Percentiles rank a stretch among this genome's conserved stretches.
Conservation (phyloP, 768 basidiomycete species). For the Rhizopogon roseolus region DNA sequence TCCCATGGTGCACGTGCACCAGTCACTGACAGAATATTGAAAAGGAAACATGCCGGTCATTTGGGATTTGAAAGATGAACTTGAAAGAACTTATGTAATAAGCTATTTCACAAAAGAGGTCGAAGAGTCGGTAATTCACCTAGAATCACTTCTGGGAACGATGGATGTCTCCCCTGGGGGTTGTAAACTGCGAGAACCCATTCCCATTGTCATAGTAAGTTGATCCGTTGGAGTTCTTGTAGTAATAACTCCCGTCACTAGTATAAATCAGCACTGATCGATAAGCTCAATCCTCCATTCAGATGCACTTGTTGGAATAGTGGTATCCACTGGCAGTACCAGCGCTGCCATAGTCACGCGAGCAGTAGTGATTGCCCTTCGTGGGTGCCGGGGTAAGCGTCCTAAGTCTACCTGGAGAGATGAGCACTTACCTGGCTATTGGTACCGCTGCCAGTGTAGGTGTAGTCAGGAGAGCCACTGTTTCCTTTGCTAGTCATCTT, state of each 20-base stretch:
- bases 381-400: background rate
- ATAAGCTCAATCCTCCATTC: background rate
- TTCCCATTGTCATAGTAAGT: constrained; percentile 52
- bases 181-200: constrained; percentile 47
- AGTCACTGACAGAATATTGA: too few relatives aligned
- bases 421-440: constrained; percentile 41
- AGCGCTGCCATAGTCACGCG: constrained; percentile 41
- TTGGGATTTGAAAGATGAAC: too few relatives aligned
- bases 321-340: constrained; percentile 51
- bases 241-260: constrained; percentile 59
- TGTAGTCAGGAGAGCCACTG: constrained; percentile 19
- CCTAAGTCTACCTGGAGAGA: background rate
- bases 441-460: constrained; percentile 43
- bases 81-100: too few relatives aligned
- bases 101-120: too few relatives aligned
- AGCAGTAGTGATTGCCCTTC: constrained; percentile 61
- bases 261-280: background rate
- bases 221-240: constrained; percentile 54
- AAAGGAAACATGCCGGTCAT: too few relatives aligned
- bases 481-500: constrained; percentile 9
- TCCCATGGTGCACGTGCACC: too few relatives aligned
- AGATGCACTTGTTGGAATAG: constrained; percentile 52
- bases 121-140: background rate
- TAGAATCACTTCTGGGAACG: constrained; percentile 16
- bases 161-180: constrained; percentile 31